Evolutionary conservation across 2,329 filamentous ascomycete genomes (phyloP), one percentile per base, ranked within the genome.

Genomic region (Blastomyces silverae): DNA sequence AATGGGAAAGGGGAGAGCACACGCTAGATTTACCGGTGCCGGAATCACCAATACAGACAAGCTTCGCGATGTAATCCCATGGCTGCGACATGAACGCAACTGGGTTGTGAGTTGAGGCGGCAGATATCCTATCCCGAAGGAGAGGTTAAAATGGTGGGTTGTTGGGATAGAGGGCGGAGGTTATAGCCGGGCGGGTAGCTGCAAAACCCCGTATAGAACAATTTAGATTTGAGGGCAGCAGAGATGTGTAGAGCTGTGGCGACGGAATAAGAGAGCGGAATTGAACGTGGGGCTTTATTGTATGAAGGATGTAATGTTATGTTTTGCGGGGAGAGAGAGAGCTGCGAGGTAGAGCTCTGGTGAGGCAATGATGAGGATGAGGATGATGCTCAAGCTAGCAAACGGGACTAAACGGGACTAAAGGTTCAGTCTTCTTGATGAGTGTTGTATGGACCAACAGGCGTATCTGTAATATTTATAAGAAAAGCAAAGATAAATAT

Each of bases 51-150:
- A 99, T 92, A 81, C 91, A 96, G 75, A 97, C 93, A 72, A 99
- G 90, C 80, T 99, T 99, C 78, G 93, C 92, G 76, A 97, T 99
- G 82, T 95, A 97, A 81, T 97, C 92, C 93, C 93, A 97, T 78
- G 91, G 89, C 78, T 77, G 75, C 75, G 77, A 79, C 77, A 79
- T 79, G 73, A 73, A 74, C 73, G 74, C 71, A 61, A 61, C 58
- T 31, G 10, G 15, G 39, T 28, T 20, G 56, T 13, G 34, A 42
- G 39, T 42, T 5, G n/a, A 44, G 37, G n/a, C 13, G 22, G 42
- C 37, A n/a, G n/a, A n/a, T 34, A 31, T 48, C 17, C 31, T 55
- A 34, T 55, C 28, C 3, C 52, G 28, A 56, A 22, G 31, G 17
- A 20, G 11, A 1, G 17, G 28, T 37, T 37, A 37, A 37, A 56